Percentiles rank a stretch among this genome's conserved stretches.
phyloP scores from a whole-genome alignment of 176 grass and related monocot genomes.

The Triticum aestivum region IWGSC_CS_RefSeq_v2.1 NC_057797.1:519707982-519708481 shows the following conservation, averaged over 20 bases:
- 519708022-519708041: conserved; percentile 49
- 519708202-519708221: background rate
- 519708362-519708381: background rate
- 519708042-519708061: conserved; percentile 66
- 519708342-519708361: background rate
- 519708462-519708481: too few relatives aligned
- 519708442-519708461: conserved; percentile 4
- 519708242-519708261: background rate
- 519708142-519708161: background rate
- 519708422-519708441: background rate
- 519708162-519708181: background rate
- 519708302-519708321: background rate
- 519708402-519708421: background rate
- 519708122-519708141: conserved; percentile 23
- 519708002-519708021: conserved; percentile 79
- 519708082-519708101: conserved; percentile 95
- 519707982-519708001: conserved; percentile 65
- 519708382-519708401: background rate
- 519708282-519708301: background rate
- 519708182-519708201: conserved; percentile 1
- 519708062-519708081: conserved; percentile 81
- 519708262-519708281: background rate
- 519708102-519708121: conserved; percentile 98
- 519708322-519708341: background rate
- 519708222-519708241: conserved; percentile 9